Conservation (phyloP, 163 green algal genomes). For the Scenedesmus sp. region DNA sequence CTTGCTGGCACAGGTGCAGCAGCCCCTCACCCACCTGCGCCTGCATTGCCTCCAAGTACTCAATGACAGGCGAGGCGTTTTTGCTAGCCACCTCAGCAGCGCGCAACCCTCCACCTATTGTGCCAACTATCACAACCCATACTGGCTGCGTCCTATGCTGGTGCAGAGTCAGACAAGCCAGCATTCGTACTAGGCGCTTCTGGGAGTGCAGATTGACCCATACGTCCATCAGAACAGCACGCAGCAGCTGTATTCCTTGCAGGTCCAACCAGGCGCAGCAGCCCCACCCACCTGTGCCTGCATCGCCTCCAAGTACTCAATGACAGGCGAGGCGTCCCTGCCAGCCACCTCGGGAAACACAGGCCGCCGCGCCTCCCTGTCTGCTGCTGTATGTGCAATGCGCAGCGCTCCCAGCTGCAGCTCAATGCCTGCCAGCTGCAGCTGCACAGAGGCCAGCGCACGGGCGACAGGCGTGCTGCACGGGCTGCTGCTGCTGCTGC, state of each 20-base stretch:
- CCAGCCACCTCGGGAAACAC: conserved; percentile 15
- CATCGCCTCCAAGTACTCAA: conserved; percentile 21
- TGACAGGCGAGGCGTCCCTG: background rate
- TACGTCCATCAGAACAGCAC: background rate
- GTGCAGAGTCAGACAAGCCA: too few species aligned
- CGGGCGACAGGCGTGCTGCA: background rate
- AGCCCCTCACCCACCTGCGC: background rate
- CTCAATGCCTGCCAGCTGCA: conserved; percentile 35
- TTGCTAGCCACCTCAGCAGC: background rate
- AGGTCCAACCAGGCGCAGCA: background rate
- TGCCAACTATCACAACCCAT: too few species aligned
- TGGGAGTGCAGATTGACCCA: background rate
- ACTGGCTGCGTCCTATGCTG: too few species aligned
- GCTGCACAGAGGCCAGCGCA: background rate
- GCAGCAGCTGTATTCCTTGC: background rate
- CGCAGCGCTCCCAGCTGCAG: conserved; percentile 5
- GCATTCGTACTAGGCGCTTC: too few species aligned
- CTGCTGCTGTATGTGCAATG: background rate
- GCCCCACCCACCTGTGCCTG: background rate
- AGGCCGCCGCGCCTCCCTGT: conserved; percentile 5
- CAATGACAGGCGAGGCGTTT: conserved; percentile 15
- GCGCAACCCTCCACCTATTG: too few species aligned
- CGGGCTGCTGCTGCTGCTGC: background rate
- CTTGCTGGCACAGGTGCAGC: background rate
- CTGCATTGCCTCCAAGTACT: background rate